Evolutionary conservation across 225 moss, liverwort and hornwort genomes (phyloP), one percentile per base, ranked within the genome.

Genomic region (Climacium dendroides): DNA sequence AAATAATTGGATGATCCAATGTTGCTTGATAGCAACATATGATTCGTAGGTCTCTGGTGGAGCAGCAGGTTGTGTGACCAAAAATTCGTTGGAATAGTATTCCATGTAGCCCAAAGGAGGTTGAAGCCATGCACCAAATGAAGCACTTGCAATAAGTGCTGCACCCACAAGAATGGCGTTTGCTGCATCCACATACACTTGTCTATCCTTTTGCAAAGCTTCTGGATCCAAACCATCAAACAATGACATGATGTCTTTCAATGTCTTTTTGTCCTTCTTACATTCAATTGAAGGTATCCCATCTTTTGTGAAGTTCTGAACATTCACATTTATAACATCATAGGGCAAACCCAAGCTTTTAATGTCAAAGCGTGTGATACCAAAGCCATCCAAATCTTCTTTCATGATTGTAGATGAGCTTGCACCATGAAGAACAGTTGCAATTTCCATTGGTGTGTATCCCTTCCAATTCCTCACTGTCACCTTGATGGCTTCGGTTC

Each of bases 231-330:
- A 57, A 25, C 57, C 57, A 78, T 78, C 57, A 28, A 78, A 78
- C 28, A 78, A 37, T 4, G 78, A 37, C 2, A 78, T 57, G 57
- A 78, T 78, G 3, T 2, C 39, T 17, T 78, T 7, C 2, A 78
- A 0, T 26, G 11, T 2, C 0, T 11, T 37, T 0, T 1, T 16
- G 26, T 78, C 5, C 1, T 3, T 55, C 1, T 39, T 37, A 30
- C 7, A 45, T 11, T 78, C 78, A 55, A 78, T 57, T 7, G 78
- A 19, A 7, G 12, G 18, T 5, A 26, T 57, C 0, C 8, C 28
- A 39, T 28, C 0, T 19, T 15, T 11, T 18, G 7, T 0, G 2
- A 39, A 39, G 39, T 57, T 39, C 2, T 57, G 0, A 5, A 8
- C 2, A 78, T 1, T 28, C 1, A 6, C 5, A 0, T 78, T 39